phyloP scores from a whole-genome alignment of 2,329 filamentous ascomycete species.

The Delphinella strobiligena region DNA sequence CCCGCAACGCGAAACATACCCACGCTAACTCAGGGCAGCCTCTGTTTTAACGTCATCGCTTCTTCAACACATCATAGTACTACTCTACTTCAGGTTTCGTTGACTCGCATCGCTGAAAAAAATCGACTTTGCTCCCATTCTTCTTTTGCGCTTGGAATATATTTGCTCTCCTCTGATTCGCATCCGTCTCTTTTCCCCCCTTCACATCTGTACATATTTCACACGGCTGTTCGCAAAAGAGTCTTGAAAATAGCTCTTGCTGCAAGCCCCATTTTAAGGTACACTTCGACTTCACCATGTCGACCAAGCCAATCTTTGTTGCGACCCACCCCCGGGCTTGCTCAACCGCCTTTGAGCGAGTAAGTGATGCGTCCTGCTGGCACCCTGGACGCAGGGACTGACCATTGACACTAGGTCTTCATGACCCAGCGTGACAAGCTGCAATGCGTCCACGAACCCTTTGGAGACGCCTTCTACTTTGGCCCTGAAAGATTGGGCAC shows the following conservation, averaged over 20 bases:
- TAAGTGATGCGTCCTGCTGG: constrained; percentile 31
- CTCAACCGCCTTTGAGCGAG: constrained; percentile 93
- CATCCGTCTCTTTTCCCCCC: background rate
- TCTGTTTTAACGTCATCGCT: background rate
- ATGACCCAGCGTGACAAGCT: constrained; percentile 82
- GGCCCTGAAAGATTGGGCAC: constrained; percentile 76
- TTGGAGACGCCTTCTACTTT: constrained; percentile 93
- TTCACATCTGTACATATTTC: background rate
- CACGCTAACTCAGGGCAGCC: background rate
- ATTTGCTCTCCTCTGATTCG: background rate
- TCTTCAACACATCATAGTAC: background rate
- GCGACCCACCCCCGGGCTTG: constrained; percentile 90
- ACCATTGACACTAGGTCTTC: constrained; percentile 56
- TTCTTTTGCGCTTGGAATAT: background rate
- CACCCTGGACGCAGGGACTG: constrained; percentile 1
- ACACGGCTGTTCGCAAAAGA: background rate
- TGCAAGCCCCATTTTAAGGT: background rate
- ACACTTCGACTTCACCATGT: constrained; percentile 50
- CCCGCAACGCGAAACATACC: background rate
- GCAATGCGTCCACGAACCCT: constrained; percentile 84
- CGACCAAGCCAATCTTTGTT: constrained; percentile 74
- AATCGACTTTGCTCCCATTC: background rate
- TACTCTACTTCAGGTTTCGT: background rate
- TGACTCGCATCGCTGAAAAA: background rate
- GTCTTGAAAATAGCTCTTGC: constrained; percentile 1